Conservation (phyloP, 2,329 filamentous ascomycete genomes). For the Ophiostoma sp. region DNA sequence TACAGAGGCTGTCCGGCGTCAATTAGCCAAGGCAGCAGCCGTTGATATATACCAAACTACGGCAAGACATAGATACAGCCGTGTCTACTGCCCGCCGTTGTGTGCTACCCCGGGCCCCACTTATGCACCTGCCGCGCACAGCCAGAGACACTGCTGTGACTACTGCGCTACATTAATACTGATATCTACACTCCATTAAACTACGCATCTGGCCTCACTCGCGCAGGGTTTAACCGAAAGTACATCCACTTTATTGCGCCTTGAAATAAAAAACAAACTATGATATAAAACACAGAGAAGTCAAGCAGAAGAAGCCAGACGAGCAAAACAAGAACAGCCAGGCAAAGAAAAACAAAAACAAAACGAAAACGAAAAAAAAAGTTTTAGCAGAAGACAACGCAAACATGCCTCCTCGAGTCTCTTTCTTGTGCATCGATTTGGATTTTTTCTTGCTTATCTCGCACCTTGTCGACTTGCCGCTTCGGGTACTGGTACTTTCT, state of each 20-base stretch:
- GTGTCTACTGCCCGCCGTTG: neutral
- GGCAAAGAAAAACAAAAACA: neutral
- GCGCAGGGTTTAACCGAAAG: neutral
- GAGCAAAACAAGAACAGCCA: neutral
- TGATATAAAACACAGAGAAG: slow-evolving; percentile 13
- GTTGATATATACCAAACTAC: neutral
- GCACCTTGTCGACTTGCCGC: neutral
- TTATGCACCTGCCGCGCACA: neutral
- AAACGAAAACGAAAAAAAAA: neutral
- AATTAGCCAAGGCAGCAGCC: neutral
- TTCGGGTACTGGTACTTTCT: neutral
- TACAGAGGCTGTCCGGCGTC: no score
- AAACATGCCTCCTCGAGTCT: neutral
- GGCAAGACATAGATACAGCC: neutral
- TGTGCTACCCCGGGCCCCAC: neutral
- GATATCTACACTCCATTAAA: neutral
- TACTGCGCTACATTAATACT: no score
- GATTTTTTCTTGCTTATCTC: neutral
- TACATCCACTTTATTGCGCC: slow-evolving; percentile 21
- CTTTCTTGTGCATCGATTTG: neutral
- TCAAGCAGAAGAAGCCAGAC: slow-evolving; percentile 9
- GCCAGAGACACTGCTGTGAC: no score
- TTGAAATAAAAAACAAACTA: slow-evolving; percentile 8
- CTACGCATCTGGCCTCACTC: neutral
- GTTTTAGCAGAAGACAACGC: neutral